Percentiles rank a stretch among this genome's conserved stretches.
Conservation (phyloP, 1,284 basidiomycete species). For the Leccinum pachyderme region DNA sequence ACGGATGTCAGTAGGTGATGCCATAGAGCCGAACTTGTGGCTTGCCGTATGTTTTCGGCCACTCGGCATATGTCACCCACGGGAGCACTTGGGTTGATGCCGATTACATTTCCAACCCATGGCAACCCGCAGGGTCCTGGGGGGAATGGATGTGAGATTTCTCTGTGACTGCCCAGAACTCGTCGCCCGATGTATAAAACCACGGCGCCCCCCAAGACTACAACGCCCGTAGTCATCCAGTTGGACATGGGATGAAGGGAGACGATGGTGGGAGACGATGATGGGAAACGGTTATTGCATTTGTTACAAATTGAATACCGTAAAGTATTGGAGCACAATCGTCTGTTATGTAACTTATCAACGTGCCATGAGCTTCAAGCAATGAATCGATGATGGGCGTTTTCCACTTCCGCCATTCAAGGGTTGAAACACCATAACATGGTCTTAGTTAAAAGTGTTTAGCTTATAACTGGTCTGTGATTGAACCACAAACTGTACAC, state of each 20-base stretch:
- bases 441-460: too few species aligned
- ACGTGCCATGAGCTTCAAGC: too few species aligned
- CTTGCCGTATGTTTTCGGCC: slow-evolving; percentile 11
- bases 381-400: too few species aligned
- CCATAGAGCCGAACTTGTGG: slow-evolving; percentile 5
- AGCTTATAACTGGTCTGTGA: too few species aligned
- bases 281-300: too few species aligned
- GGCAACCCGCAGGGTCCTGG: neutral
- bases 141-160: slow-evolving; percentile 9
- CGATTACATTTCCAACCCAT: neutral
- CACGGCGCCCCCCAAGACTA: neutral
- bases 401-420: too few species aligned
- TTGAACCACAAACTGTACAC: too few species aligned
- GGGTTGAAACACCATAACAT: too few species aligned
- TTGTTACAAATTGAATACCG: too few species aligned
- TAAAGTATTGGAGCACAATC: too few species aligned
- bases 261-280: too few species aligned
- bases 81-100: neutral
- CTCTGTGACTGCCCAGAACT: neutral
- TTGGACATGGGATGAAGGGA: neutral
- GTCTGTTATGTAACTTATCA: too few species aligned
- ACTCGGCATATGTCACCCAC: slow-evolving; percentile 16
- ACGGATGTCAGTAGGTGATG: slow-evolving; percentile 19
- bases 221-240: neutral
- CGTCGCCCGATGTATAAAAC: neutral